Base-by-base conservation (phyloP, 2,329 filamentous ascomycete genomes). In the Fusarium caatingaense region DNA sequence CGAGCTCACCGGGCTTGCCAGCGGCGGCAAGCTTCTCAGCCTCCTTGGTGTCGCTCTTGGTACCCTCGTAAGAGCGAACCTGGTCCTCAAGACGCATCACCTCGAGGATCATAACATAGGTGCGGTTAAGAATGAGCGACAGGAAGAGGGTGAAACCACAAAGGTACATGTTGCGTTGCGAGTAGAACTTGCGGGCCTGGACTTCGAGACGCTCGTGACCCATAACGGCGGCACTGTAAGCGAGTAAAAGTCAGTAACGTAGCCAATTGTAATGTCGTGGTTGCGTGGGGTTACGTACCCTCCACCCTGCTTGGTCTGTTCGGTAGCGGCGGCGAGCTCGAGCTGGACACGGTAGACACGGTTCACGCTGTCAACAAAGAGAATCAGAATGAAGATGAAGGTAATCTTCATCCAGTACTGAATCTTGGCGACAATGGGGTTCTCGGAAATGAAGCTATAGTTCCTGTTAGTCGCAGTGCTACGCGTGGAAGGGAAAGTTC, bases 101-200 rank as follows among this genome's bases (percentile, higher is more conserved):
- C 76, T 98, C 94, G 72, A 97, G 88, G 78, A 98, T 97, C 93
- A 98, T 95, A 78, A 91, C 92, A 86, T 98, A 99, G 78, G 96
- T 99, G 79, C 96, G 95, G 90, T 99, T 98, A 80, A 97, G 93
- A 83, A 99, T 99, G 71, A 99, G 88, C 56, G 95, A 98, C 68
- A 99, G 91, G 89, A 99, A 98, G 70, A 99, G 91, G 8, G 96
- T 99, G 87, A 99, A 99, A 76, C 96, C 96, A 83, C 96, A 98
- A 68, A 99, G 94, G 85, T 99, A 99, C 96, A 99, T 99, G 90
- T 99, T 99, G 82, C 96, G 94, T 86, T 99, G 95, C 68, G 94
- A 97, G 88, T 99, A 99, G 87, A 99, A 99, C 85, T 99, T 99
- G 88, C 96, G 94, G 72, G 96, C 95, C 83, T 99, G 96, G 55